Evolutionary conservation across 805 yeast species (phyloP).

Genomic region (Candida krabiensis): DNA sequence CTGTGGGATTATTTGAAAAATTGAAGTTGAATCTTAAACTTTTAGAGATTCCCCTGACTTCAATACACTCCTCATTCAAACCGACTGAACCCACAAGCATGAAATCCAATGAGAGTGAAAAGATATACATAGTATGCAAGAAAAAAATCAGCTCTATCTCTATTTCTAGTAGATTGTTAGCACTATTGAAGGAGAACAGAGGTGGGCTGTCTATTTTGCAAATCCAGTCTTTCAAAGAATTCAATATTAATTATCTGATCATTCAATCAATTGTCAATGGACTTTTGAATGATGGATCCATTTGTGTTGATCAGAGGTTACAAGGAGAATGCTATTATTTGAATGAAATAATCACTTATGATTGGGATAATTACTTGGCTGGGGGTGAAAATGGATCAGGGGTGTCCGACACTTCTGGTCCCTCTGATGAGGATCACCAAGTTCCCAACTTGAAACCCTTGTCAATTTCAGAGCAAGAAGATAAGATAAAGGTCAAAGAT

Average conservation of each 20-base stretch:
- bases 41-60: conserved; percentile 51
- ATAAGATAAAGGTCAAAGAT: not conserved
- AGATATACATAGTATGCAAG: conserved; percentile 27
- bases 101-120: conserved; percentile 23
- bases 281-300: conserved; percentile 23
- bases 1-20: conserved; percentile 56
- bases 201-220: conserved; percentile 30
- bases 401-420: not conserved
- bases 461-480: not conserved
- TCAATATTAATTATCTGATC: conserved; percentile 31
- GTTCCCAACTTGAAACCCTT: not conserved
- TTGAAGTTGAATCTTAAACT: conserved; percentile 36
- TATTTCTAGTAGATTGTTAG: conserved; percentile 22
- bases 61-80: conserved; percentile 28
- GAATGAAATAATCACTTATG: conserved; percentile 25
- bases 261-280: conserved; percentile 27
- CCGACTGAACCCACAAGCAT: conserved; percentile 25
- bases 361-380: conserved; percentile 18
- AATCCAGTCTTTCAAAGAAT: conserved; percentile 24
- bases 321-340: conserved; percentile 32
- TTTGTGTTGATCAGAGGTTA: conserved; percentile 29
- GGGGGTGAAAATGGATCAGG: conserved; percentile 5
- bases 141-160: conserved; percentile 22
- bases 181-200: conserved; percentile 10
- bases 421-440: not conserved